Conservation (phyloP, 805 yeast genomes). For the Nakazawaea populi region DNA sequence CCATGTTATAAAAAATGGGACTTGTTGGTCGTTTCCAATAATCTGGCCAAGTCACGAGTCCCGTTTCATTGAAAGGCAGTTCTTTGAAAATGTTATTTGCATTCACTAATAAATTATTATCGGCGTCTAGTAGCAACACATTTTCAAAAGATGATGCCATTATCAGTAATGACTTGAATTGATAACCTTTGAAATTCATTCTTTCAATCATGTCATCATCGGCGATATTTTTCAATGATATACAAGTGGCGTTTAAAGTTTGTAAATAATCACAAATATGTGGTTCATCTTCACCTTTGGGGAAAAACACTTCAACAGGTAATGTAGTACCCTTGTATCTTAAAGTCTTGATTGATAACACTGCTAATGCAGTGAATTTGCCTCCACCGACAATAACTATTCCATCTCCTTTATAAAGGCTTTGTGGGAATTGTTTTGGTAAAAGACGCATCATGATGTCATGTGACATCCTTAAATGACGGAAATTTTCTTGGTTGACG, state of each 20-base stretch:
- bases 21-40: slow-evolving; percentile 54
- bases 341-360: slow-evolving; percentile 44
- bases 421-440: slow-evolving; percentile 28
- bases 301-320: slow-evolving; percentile 46
- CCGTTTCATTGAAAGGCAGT: slow-evolving; percentile 47
- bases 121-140: slow-evolving; percentile 46
- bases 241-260: slow-evolving; percentile 51
- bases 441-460: slow-evolving; percentile 34
- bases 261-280: slow-evolving; percentile 40
- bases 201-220: slow-evolving; percentile 33
- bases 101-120: slow-evolving; percentile 40
- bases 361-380: slow-evolving; percentile 55
- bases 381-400: slow-evolving; percentile 77
- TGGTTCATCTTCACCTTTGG: slow-evolving; percentile 35
- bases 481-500: neutral
- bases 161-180: slow-evolving; percentile 42
- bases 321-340: slow-evolving; percentile 38
- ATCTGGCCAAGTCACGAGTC: slow-evolving; percentile 56
- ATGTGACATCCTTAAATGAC: slow-evolving; percentile 40
- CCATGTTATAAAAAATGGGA: slow-evolving; percentile 40
- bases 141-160: slow-evolving; percentile 48
- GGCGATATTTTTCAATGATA: slow-evolving; percentile 43
- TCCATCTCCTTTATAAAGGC: slow-evolving; percentile 46
- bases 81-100: slow-evolving; percentile 47
- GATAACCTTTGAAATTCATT: slow-evolving; percentile 33